These are phyloP conservation scores for Sordariomycetes sp. DNA, from an alignment of 2,329 filamentous ascomycete genomes.

Conservation along the genomic window DNA sequence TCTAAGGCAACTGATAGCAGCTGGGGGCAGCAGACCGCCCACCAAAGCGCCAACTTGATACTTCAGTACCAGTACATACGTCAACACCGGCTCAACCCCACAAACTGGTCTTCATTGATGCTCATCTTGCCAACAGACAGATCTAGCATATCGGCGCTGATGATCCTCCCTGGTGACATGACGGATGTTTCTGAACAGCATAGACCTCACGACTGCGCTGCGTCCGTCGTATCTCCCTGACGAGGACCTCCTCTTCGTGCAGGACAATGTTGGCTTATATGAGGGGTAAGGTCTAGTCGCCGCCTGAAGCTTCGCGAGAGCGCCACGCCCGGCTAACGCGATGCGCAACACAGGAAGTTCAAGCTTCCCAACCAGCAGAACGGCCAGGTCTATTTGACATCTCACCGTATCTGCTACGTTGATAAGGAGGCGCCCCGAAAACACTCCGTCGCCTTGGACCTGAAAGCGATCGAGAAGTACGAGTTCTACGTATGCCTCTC, in stretches of 20 bases:
- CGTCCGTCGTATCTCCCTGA: conserved; percentile 86
- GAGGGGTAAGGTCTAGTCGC: conserved; percentile 60
- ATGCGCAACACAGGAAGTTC: conserved; percentile 56
- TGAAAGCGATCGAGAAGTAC: conserved; percentile 82
- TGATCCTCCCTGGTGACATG: conserved; percentile 24
- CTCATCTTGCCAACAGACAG: neutral
- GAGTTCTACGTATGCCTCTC: conserved; percentile 71
- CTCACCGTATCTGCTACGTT: conserved; percentile 90
- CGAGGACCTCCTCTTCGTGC: conserved; percentile 90
- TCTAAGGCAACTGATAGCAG: neutral
- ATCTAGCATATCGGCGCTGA: neutral
- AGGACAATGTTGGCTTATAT: conserved; percentile 94
- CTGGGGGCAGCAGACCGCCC: neutral
- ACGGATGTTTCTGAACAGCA: conserved; percentile 95
- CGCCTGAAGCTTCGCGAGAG: neutral
- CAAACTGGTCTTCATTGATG: neutral
- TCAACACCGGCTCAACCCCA: neutral
- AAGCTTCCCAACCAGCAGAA: conserved; percentile 92
- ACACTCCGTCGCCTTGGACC: conserved; percentile 72
- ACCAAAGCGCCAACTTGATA: neutral
- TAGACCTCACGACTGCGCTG: conserved; percentile 93
- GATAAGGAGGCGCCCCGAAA: conserved; percentile 78
- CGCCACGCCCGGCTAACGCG: neutral
- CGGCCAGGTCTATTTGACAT: conserved; percentile 92
- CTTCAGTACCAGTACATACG: neutral